Conservation (phyloP, 2,329 filamentous ascomycete genomes). For the Cladorrhinum sp. region DNA sequence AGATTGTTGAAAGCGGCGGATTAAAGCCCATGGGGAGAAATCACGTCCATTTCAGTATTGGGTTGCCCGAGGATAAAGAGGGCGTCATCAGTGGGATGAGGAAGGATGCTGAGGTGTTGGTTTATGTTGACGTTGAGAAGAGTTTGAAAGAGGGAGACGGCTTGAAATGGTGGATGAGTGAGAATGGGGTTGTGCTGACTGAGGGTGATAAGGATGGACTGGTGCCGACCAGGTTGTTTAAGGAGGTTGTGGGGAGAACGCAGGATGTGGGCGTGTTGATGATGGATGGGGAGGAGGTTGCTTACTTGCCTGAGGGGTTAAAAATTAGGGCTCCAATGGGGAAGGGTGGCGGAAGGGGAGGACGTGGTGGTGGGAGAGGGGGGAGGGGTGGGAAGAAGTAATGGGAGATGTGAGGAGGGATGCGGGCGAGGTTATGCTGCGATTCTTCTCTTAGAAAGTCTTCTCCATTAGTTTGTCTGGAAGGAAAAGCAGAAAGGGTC, state of each 20-base stretch:
- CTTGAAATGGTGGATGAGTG: conserved; percentile 73
- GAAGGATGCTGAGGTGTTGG: conserved; percentile 68
- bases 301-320: conserved; percentile 62
- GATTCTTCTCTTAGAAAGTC: no score
- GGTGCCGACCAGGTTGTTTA: conserved; percentile 66
- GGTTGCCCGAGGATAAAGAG: conserved; percentile 53
- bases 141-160: conserved; percentile 56
- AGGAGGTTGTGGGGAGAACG: conserved; percentile 63
- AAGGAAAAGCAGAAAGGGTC: no score
- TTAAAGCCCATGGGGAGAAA: conserved; percentile 78
- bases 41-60: conserved; percentile 86
- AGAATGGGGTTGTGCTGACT: conserved; percentile 72
- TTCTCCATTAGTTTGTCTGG: no score
- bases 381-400: conserved; percentile 23
- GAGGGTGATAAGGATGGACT: conserved; percentile 56
- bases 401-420: no score
- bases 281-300: conserved; percentile 60
- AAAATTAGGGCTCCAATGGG: conserved; percentile 47
- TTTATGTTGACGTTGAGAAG: conserved; percentile 70
- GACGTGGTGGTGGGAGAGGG: conserved; percentile 32
- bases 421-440: no score
- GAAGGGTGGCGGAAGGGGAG: conserved; percentile 45
- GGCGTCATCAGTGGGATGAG: conserved; percentile 78
- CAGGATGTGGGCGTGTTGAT: conserved; percentile 64
- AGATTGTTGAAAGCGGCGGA: conserved; percentile 73